phyloP scores from a whole-genome alignment of 2,329 filamentous ascomycete species.

The Tolypocladium ovalisporum region DNA sequence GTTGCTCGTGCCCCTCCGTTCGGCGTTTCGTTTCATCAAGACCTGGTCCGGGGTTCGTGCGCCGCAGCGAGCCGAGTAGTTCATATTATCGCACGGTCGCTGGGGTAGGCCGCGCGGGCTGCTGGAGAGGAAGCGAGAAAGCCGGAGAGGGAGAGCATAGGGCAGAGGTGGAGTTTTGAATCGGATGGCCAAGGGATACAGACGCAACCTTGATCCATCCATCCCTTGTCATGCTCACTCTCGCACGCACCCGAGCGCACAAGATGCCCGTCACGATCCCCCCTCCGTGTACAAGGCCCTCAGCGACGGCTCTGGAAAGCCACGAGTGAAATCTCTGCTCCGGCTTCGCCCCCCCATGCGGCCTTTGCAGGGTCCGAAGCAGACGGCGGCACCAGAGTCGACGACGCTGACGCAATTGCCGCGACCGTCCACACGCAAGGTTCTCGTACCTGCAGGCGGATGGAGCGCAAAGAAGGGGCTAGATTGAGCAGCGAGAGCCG shows the following conservation, averaged over 20 bases:
- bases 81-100: not conserved
- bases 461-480: not conserved
- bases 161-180: not conserved
- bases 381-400: not conserved
- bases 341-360: too few relatives aligned
- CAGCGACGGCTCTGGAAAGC: not conserved
- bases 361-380: not conserved
- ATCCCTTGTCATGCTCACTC: not conserved
- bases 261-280: not conserved
- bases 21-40: not conserved
- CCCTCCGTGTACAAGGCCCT: not conserved
- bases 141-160: not conserved
- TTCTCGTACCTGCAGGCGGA: not conserved
- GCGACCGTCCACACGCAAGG: not conserved
- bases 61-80: not conserved
- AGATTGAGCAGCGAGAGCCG: not conserved
- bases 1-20: not conserved
- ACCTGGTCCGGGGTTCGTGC: not conserved
- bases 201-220: not conserved
- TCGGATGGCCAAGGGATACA: not conserved
- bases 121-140: not conserved
- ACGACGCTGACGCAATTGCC: not conserved
- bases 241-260: not conserved
- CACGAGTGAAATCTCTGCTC: not conserved
- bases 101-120: not conserved